Conservation (phyloP, 73 alveolate genomes). For the Paramecium sexaurelia region DNA sequence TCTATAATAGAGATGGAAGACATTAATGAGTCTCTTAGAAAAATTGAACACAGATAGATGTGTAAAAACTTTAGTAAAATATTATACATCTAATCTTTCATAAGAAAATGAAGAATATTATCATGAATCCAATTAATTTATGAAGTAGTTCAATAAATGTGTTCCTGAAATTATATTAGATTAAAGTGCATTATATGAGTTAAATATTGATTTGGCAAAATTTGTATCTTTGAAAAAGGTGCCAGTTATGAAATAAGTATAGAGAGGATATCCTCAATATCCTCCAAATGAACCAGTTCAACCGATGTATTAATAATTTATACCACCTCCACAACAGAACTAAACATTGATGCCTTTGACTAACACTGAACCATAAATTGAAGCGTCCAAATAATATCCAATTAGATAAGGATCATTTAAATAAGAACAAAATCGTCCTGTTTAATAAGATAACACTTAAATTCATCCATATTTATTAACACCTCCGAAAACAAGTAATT, state of each 20-base stretch:
- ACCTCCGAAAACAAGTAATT: conserved; percentile 34
- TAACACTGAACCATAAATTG: background rate
- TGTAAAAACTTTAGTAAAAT: conserved; percentile 15
- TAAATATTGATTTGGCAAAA: conserved; percentile 33
- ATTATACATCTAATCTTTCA: background rate
- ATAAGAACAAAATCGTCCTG: background rate
- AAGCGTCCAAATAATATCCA: background rate
- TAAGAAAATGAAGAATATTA: conserved; percentile 42
- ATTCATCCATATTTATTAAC: conserved; percentile 54
- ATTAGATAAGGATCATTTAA: conserved; percentile 16
- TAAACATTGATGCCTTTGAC: background rate
- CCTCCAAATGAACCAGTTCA: background rate
- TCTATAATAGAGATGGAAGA: conserved; percentile 25
- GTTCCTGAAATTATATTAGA: conserved; percentile 49
- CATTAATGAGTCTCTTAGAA: conserved; percentile 16
- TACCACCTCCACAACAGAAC: background rate
- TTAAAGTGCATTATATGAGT: conserved; percentile 17
- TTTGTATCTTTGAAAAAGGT: conserved; percentile 30
- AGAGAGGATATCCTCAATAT: background rate
- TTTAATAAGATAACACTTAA: background rate
- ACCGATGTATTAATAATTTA: background rate
- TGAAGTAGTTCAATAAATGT: conserved; percentile 1
- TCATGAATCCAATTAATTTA: conserved; percentile 52
- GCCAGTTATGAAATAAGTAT: conserved; percentile 6
- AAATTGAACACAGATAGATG: conserved; percentile 43